phyloP scores from a whole-genome alignment of 106 monocot species.

The Cymbidium sinense region DNA sequence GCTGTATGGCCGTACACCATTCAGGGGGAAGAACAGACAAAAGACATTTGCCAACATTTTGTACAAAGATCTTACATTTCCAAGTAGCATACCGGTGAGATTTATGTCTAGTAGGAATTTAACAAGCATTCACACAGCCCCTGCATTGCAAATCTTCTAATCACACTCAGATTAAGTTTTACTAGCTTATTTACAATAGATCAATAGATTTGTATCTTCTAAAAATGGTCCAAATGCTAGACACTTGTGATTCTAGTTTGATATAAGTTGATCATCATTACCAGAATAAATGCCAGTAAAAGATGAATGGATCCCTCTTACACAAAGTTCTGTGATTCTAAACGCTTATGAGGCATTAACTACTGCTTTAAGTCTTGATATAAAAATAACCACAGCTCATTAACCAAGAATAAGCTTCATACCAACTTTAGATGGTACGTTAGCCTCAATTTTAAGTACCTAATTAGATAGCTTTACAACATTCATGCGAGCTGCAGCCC shows the following conservation, averaged over 20 bases:
- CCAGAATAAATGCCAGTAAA: not conserved
- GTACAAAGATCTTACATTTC: constrained; percentile 92
- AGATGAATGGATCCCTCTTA: not conserved
- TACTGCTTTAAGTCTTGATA: not conserved
- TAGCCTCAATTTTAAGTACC: not conserved
- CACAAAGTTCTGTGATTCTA: no score
- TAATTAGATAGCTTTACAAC: not conserved
- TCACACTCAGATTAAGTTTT: no score
- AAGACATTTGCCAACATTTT: constrained; percentile 92
- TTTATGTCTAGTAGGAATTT: not conserved
- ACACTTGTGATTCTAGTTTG: no score
- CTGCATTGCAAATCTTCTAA: no score
- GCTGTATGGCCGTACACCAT: constrained; percentile 96
- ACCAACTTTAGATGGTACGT: not conserved
- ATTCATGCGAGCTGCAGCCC: not conserved
- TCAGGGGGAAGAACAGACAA: constrained; percentile 86
- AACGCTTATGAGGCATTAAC: no score
- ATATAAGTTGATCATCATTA: not conserved
- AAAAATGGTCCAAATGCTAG: no score
- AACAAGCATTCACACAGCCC: not conserved
- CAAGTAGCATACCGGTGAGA: constrained; percentile 89
- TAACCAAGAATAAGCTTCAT: not conserved
- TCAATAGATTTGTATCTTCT: no score
- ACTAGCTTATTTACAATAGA: no score
- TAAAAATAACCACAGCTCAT: not conserved